Conservation (phyloP, 1,284 basidiomycete genomes). For the Leccinum fuscescens region DNA sequence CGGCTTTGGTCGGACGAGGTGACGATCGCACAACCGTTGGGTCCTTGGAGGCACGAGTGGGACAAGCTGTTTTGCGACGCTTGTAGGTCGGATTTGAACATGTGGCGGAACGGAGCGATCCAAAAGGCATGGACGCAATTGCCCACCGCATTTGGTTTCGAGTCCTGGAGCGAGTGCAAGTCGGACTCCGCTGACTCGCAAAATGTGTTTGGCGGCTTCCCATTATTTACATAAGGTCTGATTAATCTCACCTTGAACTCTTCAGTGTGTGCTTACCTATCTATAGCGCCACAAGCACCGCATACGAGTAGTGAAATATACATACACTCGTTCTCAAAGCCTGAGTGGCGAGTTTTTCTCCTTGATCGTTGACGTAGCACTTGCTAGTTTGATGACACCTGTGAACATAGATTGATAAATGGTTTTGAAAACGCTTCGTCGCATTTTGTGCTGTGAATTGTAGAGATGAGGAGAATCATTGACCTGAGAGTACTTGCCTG, state of each 20-base stretch:
- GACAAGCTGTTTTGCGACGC: constrained; percentile 14
- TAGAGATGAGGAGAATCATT: not conserved
- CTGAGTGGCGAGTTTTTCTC: not conserved
- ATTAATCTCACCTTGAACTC: not conserved
- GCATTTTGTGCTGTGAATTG: not conserved
- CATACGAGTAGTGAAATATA: not conserved
- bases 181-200: not conserved
- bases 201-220: too few species aligned
- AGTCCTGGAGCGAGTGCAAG: constrained; percentile 8
- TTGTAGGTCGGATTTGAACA: constrained; percentile 6
- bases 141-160: constrained; percentile 13
- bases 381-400: not conserved
- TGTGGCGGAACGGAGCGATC: not conserved
- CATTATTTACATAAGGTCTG: not conserved
- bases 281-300: not conserved
- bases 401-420: not conserved
- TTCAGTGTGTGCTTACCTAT: not conserved
- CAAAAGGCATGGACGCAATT: constrained; percentile 15
- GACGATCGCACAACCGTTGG: constrained; percentile 10
- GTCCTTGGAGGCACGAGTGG: constrained; percentile 18
- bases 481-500: too few species aligned
- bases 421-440: not conserved
- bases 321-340: not conserved
- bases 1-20: constrained; percentile 8
- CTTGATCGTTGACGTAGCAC: not conserved